Evolutionary conservation across 164 flowering plant genomes (phyloP), one percentile per base, ranked within the genome.

Genomic region (Annona cherimola): DNA sequence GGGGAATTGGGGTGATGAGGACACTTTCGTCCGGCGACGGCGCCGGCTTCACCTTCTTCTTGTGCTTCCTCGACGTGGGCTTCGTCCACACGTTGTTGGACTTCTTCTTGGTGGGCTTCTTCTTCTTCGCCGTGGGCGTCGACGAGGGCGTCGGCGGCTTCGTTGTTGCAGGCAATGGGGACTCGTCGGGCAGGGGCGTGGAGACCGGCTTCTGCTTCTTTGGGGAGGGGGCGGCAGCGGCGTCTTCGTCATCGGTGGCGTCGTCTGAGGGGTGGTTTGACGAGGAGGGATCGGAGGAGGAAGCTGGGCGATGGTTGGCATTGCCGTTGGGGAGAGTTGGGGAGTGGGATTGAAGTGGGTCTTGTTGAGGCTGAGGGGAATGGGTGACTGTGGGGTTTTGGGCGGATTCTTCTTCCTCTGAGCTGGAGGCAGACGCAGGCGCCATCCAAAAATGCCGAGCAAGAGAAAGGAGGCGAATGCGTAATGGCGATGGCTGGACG

Each of bases 41-140:
- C 11, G 69, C 74, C 68, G 75, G 71, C 45, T 74, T 70, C 59
- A 72, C 78, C 61, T 79, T 82, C 42, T 64, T 76, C 83, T 87
- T 87, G 63, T 91, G 90, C 63, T 91, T 92, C 14, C 97, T 76
- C 6, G 87, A 76, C 0, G 87, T 78, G 20, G 97, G 80, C 70
- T 86, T 89, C 1, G 96, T 83, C 93, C 98, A 90, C 4, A 90
- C 87, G 57, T 84, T 87, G 77, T 80, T 86, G 75, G 67, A 77
- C 74, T 88, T 89, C 83, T 86, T 90, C 87, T 89, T 88, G 67
- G 45, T 50, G 41, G 84, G 73, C 77, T 90, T 89, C 83, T 87
- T 88, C 14, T 50, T 50, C 57, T 11, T 50, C 14, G 57, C 14
- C 5, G 18, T 50, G 9, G 57, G 2, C 14, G 57, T 7, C 14